These are phyloP conservation scores for Moesziomyces sp. DNA, from an alignment of 1,284 basidiomycete species.

Conservation along the genomic window DNA sequence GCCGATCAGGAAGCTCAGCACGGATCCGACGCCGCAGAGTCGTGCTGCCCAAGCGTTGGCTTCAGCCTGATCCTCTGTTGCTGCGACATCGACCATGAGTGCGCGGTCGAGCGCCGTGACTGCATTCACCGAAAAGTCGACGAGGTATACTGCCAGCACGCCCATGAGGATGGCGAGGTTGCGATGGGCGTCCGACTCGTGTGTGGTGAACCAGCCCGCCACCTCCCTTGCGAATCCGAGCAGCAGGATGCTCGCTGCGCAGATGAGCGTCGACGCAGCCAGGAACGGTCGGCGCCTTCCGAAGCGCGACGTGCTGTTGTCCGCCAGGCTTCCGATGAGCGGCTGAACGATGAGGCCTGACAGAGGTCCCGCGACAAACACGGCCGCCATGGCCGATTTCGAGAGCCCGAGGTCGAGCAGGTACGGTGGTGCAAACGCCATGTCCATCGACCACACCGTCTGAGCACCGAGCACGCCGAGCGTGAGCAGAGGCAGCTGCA, in stretches of 20 bases:
- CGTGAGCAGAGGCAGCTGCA: constrained; percentile 55
- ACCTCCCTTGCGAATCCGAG: constrained; percentile 66
- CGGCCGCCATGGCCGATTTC: constrained; percentile 57
- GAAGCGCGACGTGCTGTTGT: constrained; percentile 64
- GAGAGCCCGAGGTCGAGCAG: constrained; percentile 60
- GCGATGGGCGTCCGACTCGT: constrained; percentile 26
- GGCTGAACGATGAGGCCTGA: constrained; percentile 68
- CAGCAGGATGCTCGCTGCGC: constrained; percentile 60
- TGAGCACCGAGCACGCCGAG: constrained; percentile 60
- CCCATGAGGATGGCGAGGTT: constrained; percentile 80
- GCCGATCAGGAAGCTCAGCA: constrained; percentile 63
- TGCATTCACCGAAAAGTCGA: constrained; percentile 94
- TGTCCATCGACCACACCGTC: constrained; percentile 64
- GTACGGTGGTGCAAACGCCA: constrained; percentile 63
- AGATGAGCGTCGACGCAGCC: constrained; percentile 55
- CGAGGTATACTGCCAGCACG: constrained; percentile 83
- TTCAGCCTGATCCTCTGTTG: constrained; percentile 78
- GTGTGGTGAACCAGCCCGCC: constrained; percentile 30
- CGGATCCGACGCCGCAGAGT: constrained; percentile 71
- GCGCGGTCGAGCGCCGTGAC: constrained; percentile 86
- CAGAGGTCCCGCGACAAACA: constrained; percentile 62
- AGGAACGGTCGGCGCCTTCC: constrained; percentile 68
- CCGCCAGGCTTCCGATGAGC: constrained; percentile 64
- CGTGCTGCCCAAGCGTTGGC: constrained; percentile 95
- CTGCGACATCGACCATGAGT: constrained; percentile 76